Evolutionary conservation across 2,329 filamentous ascomycete species (phyloP), one percentile per base, ranked within the genome.

Genomic region (Colletotrichum nymphaeae): DNA sequence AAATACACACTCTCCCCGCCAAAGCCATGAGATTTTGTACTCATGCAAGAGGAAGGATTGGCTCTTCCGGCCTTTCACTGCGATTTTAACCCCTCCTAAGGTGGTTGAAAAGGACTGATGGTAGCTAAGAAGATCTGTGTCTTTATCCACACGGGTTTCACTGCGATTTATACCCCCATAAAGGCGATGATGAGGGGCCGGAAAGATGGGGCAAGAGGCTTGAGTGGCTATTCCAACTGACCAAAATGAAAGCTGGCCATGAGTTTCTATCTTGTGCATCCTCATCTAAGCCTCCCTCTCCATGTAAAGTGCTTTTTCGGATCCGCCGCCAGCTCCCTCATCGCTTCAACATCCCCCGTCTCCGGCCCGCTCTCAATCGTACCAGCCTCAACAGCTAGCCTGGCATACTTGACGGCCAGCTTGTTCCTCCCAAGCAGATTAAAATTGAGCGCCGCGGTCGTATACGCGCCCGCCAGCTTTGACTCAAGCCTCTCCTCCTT

Each of bases 401-500:
- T 75, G 11, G 83, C 84, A 69, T 84, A 83, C 76, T 81, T 81
- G 56, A 79, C 78, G 6, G 84, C 82, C 37, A 76, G 71, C 81
- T 81, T 83, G 35, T 81, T 78, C 65, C 83, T 80, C 22, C 85
- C 85, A 5, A 77, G 78, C 3, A 80, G 79, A 74, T 82, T 86
- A 71, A 79, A 82, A 76, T 84, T 81, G 30, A 84, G 74, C 58
- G 84, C 84, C 24, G 84, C 83, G 22, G 80, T 78, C 57, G 78
- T 76, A 74, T 83, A 84, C 19, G 82, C 82, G 71, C 83, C 81
- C 57, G 81, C 77, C 63, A 82, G 69, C 60, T 76, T 72, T 4
- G 78, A 77, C 76, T 82, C 79, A 12, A 86, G 76, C 57, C 79
- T 77, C 79, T 86, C 84, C 77, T 84, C 82, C 74, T 82, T 72